Base-by-base conservation (phyloP, 805 yeast genomes). In the Saturnispora silvae region DNA sequence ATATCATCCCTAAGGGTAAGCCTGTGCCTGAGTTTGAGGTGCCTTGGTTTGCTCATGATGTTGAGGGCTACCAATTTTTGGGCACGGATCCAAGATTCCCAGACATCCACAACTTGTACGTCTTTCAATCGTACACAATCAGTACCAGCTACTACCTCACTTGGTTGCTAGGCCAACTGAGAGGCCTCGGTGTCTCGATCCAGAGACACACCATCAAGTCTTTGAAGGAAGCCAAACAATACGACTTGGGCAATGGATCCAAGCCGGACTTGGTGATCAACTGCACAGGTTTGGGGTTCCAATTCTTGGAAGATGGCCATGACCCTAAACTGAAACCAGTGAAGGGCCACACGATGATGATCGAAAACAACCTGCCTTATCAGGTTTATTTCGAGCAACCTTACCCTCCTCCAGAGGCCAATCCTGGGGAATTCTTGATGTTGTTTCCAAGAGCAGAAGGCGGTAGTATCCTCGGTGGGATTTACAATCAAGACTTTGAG, bases 401-500 rank as follows among this genome's bases (percentile, higher is more conserved):
- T 8, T 45, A 49, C 9, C 50, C 56, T 3, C 53, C 41, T 5
- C 52, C 53, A 42, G 60, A 61, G 0, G 40, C 42, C 7, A 56
- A 56, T 43, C 27, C 31, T 3, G 61, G 61, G 33, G 84, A 78
- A 44, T 59, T 64, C 40, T 56, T 76, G 26, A 76, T 77, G 57
- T 54, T 71, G 20, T 72, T 78, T 60, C 84, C 84, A 14, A 56
- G 84, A 34, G 72, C 70, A 39, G 84, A 77, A 51, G 83, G 84
- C 10, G 80, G 81, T 34, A 60, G 73, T 15, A 68, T 77, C 26
- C 59, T 78, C 28, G 86, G 84, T 5, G 84, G 84, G 2, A 52
- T 56, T 22, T 51, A 52, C 36, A 53, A 54, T 33, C 31, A 36
- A 4, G 45, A 49, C 28, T 47, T 53, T 10, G 40, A 46, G 3